Percentiles rank a stretch among this genome's conserved stretches.
phyloP scores from a whole-genome alignment of 2,329 filamentous ascomycete genomes.

The Triangularia setosa region DNA sequence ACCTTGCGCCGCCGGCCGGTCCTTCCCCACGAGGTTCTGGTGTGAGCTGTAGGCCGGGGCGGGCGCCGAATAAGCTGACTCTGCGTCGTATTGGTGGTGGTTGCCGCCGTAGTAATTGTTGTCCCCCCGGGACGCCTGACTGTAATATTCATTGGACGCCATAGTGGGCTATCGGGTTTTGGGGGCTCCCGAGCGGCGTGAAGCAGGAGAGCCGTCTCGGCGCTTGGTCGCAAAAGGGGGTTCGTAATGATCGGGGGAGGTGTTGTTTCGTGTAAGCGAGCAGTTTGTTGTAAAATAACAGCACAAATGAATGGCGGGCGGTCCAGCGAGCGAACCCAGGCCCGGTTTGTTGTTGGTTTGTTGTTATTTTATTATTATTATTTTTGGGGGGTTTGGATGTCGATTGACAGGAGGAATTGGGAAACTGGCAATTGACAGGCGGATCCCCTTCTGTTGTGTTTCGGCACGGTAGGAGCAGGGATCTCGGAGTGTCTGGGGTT shows the following conservation, averaged over 20 bases:
- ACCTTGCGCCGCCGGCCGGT: conserved; percentile 20
- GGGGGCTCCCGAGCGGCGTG: neutral
- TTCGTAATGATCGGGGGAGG: neutral
- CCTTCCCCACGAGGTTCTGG: conserved; percentile 32
- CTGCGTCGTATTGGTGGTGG: conserved; percentile 1
- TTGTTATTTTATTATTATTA: neutral
- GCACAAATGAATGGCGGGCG: neutral
- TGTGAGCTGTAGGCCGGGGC: conserved; percentile 34
- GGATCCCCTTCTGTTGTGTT: conserved; percentile 4
- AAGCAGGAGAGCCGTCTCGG: conserved; percentile 4
- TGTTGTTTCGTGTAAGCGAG: neutral
- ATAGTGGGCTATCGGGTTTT: conserved; percentile 36
- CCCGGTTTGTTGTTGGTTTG: neutral
- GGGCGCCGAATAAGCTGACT: conserved; percentile 16
- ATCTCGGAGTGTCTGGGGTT: conserved; percentile 4
- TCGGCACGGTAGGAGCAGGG: conserved; percentile 9
- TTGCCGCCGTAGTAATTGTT: conserved; percentile 27
- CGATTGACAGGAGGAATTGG: neutral
- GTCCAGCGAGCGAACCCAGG: neutral
- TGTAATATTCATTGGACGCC: conserved; percentile 65
- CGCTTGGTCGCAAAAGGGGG: neutral
- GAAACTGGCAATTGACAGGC: conserved; percentile 2
- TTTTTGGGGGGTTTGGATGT: neutral
- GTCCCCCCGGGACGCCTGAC: conserved; percentile 38
- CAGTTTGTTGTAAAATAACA: neutral